phyloP scores from a whole-genome alignment of 2,329 filamentous ascomycete species.

The Magnaporthiopsis rhizophila region DNA sequence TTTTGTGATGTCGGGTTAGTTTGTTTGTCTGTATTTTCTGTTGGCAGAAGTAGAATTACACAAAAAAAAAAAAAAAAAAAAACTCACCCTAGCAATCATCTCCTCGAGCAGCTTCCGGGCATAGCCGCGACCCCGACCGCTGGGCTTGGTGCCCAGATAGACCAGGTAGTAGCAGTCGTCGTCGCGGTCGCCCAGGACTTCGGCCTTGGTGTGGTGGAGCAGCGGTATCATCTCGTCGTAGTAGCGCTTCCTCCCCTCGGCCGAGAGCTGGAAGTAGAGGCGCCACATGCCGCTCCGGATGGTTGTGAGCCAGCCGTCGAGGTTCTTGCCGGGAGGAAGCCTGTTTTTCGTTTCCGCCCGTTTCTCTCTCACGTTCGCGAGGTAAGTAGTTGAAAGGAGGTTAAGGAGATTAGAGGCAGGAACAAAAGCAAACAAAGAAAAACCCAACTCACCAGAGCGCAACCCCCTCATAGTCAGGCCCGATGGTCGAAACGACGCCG shows the following conservation, averaged over 20 bases:
- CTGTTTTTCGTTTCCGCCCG: conserved; percentile 29
- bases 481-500: conserved; percentile 66
- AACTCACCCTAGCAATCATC: conserved; percentile 53
- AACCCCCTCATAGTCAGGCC: conserved; percentile 68
- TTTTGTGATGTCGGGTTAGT: background rate
- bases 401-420: too few species aligned
- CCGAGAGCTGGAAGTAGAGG: conserved; percentile 64
- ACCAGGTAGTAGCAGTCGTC: conserved; percentile 71
- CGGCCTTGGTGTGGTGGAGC: conserved; percentile 62
- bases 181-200: conserved; percentile 60
- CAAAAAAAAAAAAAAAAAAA: background rate
- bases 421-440: background rate
- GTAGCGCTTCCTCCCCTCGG: conserved; percentile 66
- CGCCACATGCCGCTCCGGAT: conserved; percentile 72
- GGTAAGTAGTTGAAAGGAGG: conserved; percentile 1
- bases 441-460: conserved; percentile 60
- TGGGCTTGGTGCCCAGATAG: conserved; percentile 70
- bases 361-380: conserved; percentile 1
- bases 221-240: conserved; percentile 70
- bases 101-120: conserved; percentile 62
- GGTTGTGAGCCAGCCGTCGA: conserved; percentile 65
- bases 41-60: too few species aligned
- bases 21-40: too few species aligned
- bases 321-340: conserved; percentile 67
- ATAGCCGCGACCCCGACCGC: conserved; percentile 64